phyloP scores from a whole-genome alignment of 345 rosid species.

The Cardamine occulta region DNA sequence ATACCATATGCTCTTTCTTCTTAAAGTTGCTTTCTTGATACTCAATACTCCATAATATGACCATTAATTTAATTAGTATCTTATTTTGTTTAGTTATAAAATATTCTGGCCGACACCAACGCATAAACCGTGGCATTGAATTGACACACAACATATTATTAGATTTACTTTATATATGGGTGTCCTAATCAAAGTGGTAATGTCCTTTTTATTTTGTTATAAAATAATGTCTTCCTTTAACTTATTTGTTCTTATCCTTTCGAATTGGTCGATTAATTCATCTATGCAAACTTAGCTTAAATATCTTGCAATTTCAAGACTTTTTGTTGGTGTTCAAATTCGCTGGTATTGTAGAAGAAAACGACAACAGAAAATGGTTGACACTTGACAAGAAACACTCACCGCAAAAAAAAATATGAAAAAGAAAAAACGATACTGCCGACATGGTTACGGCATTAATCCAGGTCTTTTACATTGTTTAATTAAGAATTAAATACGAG shows the following conservation, averaged over 20 bases:
- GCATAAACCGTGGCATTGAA: constrained; percentile 42
- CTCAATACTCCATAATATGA: constrained; percentile 14
- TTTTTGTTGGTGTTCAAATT: not conserved
- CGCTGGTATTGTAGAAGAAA: constrained; percentile 11
- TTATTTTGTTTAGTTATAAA: not conserved
- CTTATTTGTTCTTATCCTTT: constrained; percentile 33
- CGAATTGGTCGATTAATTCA: not conserved
- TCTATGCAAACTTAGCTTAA: constrained; percentile 28
- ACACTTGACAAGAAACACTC: not conserved
- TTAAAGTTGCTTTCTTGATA: constrained; percentile 38
- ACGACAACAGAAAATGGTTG: constrained; percentile 10
- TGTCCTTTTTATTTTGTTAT: constrained; percentile 1
- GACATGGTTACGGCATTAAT: not conserved
- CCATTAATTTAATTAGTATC: not conserved
- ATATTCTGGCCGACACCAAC: constrained; percentile 38
- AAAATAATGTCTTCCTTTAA: constrained; percentile 1
- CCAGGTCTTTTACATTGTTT: no score
- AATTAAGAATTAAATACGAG: not conserved
- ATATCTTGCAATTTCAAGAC: not conserved
- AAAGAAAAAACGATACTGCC: constrained; percentile 1
- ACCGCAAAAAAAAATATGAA: not conserved
- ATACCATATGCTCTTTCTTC: constrained; percentile 39
- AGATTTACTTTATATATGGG: constrained; percentile 20
- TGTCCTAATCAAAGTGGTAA: constrained; percentile 33
- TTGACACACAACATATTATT: constrained; percentile 15